Percentiles rank a stretch among this genome's conserved stretches.
Conservation (phyloP, 352 stramenopile genomes). For the Hyphochytrium catenoides region DNA sequence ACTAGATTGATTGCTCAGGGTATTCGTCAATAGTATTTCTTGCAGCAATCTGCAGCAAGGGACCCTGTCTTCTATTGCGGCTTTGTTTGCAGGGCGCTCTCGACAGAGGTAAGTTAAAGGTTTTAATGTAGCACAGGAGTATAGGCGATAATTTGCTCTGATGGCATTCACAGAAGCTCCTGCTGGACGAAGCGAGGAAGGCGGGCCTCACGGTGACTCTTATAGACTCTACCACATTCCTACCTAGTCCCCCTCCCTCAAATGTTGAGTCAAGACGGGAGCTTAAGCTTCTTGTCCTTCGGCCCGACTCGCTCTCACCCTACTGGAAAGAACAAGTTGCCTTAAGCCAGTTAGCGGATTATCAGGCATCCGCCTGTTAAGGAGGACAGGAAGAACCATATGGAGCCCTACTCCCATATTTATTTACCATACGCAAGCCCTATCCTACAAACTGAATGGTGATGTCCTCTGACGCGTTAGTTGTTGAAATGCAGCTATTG, state of each 20-base stretch:
- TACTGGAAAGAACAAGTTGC: conserved; percentile 17
- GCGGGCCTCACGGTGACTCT: conserved; percentile 19
- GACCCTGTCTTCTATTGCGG: conserved; percentile 24
- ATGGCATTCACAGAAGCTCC: conserved; percentile 18
- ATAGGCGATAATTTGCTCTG: too few relatives aligned
- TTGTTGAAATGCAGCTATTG: too few relatives aligned
- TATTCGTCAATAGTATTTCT: conserved; percentile 12
- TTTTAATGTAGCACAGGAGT: not conserved
- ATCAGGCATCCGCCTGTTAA: too few relatives aligned
- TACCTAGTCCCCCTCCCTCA: conserved; percentile 16
- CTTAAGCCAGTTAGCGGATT: too few relatives aligned
- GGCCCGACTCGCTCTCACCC: conserved; percentile 13
- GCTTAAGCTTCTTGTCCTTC: conserved; percentile 23
- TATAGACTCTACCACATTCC: conserved; percentile 14
- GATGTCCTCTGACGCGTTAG: too few relatives aligned
- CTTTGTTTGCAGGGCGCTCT: conserved; percentile 26
- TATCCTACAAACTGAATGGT: too few relatives aligned
- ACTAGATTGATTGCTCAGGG: not conserved
- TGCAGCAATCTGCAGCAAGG: conserved; percentile 14
- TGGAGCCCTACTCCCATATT: too few relatives aligned
- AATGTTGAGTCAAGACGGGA: conserved; percentile 17
- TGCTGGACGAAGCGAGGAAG: conserved; percentile 18
- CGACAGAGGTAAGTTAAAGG: conserved; percentile 10
- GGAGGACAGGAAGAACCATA: too few relatives aligned
- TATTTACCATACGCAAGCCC: too few relatives aligned